Base-by-base conservation (phyloP, 179 eudicot genomes). In the Patellifolia procumbens region DNA sequence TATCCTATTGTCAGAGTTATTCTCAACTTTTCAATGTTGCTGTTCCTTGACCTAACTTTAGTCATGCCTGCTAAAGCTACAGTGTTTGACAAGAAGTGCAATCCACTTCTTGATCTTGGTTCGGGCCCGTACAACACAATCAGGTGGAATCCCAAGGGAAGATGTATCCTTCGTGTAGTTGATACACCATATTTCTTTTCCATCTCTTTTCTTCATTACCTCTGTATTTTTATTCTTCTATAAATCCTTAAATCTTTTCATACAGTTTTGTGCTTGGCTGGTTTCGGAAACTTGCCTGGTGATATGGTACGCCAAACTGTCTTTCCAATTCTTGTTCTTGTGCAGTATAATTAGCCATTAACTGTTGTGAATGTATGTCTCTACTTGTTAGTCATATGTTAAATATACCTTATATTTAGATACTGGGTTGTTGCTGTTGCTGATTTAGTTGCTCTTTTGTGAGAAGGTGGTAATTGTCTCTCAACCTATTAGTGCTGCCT, bases 11-110 rank as follows among this genome's bases (percentile, higher is more conserved):
- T 15, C 13, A 19, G 19, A 69, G 10, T 7, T 34, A 26, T 60
- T 19, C 28, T 61, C 51, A 20, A 20, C 8, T 6, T 55, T 74
- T 62, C 15, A 5, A 11, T 76, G 16, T 34, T 80, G 52, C 31
- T 58, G 46, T 83, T 86, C 91, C 93, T 90, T 93, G 82, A 92
- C 86, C 61, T 52, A 63, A 60, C 59, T 76, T 80, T 70, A 95
- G 99, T 87, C 83, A 92, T 92, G 99, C 99, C 99, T 80, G 95
- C 99, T 74, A 90, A 83, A 87, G 92, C 93, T 29, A 91, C 99
- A 42, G 82, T 95, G 51, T 95, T 95, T 83, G 94, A 95, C 89
- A 87, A 82, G 88, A 95, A 95, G 88, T 91, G 97, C 89, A 90
- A 93, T 69, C 97, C 97, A 55, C 78, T 95, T 43, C 85, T 95